Base-by-base conservation (phyloP, 2,329 filamentous ascomycete species). In the Lasiodiplodia theobromae region DNA sequence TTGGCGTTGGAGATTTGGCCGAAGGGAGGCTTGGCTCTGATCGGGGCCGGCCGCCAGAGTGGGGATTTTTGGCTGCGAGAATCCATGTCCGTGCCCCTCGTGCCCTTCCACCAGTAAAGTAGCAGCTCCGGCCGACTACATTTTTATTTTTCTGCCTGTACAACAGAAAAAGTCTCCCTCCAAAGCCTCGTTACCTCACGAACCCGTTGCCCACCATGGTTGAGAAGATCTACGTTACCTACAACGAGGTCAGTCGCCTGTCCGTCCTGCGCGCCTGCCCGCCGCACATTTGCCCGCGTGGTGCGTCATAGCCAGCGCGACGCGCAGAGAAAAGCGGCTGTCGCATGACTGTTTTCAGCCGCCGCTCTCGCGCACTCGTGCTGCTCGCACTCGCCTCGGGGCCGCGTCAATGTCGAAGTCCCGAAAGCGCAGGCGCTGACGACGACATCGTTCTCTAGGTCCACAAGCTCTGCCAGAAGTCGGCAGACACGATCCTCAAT, bases 401-500 rank as follows among this genome's bases (percentile, higher is more conserved):
- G 10, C 37, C 40, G 49, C 34, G 40, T 7, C 65, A 23, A 3
- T 31, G 12, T 57, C 53, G 53, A 37, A 51, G 23, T 52, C 28
- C 11, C 5, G 44, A 47, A 18, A 51, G 58, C 54, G 16, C 37
- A 34, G 21, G 60, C 44, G 38, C 53, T 67, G 37, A 68, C 31
- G 54, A 54, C 21, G 44, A 47, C 4, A 21, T n/a, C 16, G 11
- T 8, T 21, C n/a, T 37, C 25, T 77, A 98, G 94, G 92, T 99
- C 77, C 96, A 99, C 89, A 97, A 97, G 83, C 89, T 98, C 79
- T 99, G 96, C 86, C 92, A 97, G 83, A 86, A 91, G 78, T 89
- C 93, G 21, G 96, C 94, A 49, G 86, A 89, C 72, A 85, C 86
- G 75, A 96, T 98, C 80, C 89, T 99, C 75, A 85, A 90, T 78